phyloP scores from a whole-genome alignment of 768 basidiomycete species.

The Pisolithus orientalis region DNA sequence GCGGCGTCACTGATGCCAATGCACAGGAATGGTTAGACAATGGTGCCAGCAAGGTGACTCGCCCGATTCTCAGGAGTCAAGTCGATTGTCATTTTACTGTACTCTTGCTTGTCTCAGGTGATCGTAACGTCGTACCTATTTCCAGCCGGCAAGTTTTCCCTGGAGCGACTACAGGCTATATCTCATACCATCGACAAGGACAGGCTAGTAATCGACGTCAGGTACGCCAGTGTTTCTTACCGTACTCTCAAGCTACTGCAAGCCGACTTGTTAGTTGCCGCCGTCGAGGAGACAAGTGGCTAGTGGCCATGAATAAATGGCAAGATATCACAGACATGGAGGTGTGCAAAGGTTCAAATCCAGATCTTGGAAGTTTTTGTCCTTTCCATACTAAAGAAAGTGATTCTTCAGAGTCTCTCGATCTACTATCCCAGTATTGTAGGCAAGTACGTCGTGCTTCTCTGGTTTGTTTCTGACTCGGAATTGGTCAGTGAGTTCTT shows the following conservation, averaged over 20 bases:
- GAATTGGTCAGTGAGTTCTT: constrained; percentile 69
- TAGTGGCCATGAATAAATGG: constrained; percentile 99
- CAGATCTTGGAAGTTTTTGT: background rate
- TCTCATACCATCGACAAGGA: constrained; percentile 70
- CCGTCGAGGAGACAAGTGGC: constrained; percentile 67
- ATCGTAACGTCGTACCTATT: constrained; percentile 98
- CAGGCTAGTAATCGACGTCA: constrained; percentile 89
- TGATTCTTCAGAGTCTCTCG: constrained; percentile 62
- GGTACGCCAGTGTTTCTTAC: constrained; percentile 39
- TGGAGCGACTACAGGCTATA: constrained; percentile 60
- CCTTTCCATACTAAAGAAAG: background rate
- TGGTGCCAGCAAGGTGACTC: constrained; percentile 81
- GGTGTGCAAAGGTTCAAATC: constrained; percentile 62
- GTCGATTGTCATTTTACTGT: constrained; percentile 1
- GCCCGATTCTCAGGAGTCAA: background rate
- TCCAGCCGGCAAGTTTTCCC: constrained; percentile 69
- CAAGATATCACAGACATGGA: constrained; percentile 94
- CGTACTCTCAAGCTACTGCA: background rate
- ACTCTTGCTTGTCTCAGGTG: constrained; percentile 47
- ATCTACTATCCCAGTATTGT: constrained; percentile 73
- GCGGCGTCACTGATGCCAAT: constrained; percentile 81
- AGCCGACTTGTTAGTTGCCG: constrained; percentile 59
- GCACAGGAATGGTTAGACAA: constrained; percentile 78
- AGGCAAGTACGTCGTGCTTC: constrained; percentile 41
- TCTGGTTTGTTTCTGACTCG: constrained; percentile 9